Percentiles rank a stretch among this genome's conserved stretches.
phyloP scores from a whole-genome alignment of 1,284 basidiomycete genomes.

The Takashimella tepidaria region DNA sequence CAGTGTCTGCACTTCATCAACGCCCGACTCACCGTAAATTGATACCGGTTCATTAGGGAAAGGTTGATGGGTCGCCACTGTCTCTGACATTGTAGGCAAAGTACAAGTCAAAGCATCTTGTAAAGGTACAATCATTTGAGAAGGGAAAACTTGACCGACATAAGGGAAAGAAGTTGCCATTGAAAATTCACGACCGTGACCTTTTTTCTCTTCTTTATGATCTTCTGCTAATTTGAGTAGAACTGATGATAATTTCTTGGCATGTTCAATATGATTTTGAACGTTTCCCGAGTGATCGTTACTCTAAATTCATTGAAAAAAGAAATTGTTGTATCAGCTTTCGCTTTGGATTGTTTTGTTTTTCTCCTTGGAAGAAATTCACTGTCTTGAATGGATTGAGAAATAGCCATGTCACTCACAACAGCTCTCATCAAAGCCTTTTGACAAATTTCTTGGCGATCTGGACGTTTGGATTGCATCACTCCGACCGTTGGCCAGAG shows the following conservation, averaged over 20 bases:
- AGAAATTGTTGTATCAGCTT: too few relatives aligned
- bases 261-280: constrained; percentile 49
- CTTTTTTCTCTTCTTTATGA: constrained; percentile 34
- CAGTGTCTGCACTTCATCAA: too few relatives aligned
- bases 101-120: constrained; percentile 90
- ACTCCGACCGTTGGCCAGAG: constrained; percentile 91
- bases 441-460: constrained; percentile 52
- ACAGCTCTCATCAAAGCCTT: constrained; percentile 35
- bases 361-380: too few relatives aligned
- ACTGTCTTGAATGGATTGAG: too few relatives aligned
- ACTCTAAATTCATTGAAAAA: too few relatives aligned
- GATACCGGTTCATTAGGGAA: constrained; percentile 74
- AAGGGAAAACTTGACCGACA: constrained; percentile 58
- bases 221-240: constrained; percentile 42
- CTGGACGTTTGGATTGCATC: constrained; percentile 71
- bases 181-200: constrained; percentile 21
- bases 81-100: constrained; percentile 66
- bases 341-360: too few relatives aligned
- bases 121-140: constrained; percentile 75
- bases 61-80: constrained; percentile 65
- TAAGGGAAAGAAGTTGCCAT: constrained; percentile 55
- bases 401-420: constrained; percentile 22
- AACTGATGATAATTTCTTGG: constrained; percentile 25
- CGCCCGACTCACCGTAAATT: constrained; percentile 60
- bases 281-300: too few relatives aligned